Evolutionary conservation across 176 grass and related monocot genomes (phyloP).

Genomic region (Bothriochloa decipiens): DNA sequence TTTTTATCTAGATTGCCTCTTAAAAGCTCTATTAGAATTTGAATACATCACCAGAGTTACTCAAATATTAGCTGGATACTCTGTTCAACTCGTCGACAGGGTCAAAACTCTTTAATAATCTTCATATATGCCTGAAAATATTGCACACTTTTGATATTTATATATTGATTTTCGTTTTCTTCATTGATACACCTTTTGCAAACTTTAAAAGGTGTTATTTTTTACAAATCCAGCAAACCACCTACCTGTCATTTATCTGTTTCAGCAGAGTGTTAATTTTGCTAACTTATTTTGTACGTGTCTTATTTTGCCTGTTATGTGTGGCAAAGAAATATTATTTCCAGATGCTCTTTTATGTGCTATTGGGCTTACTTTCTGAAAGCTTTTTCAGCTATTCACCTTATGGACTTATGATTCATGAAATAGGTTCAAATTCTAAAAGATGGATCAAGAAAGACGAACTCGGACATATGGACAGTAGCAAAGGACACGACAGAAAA

Average conservation of each 20-base stretch:
- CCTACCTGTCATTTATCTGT: neutral
- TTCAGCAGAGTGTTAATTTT: neutral
- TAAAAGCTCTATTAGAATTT: neutral
- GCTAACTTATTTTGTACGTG: neutral
- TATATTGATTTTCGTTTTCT: neutral
- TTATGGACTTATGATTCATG: conserved; percentile 17
- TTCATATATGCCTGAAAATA: neutral
- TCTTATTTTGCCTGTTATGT: neutral
- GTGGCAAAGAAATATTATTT: neutral
- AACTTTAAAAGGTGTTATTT: neutral
- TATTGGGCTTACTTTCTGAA: conserved; percentile 27
- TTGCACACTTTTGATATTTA: neutral
- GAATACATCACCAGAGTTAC: neutral
- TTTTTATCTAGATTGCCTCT: conserved; percentile 1
- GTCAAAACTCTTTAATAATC: neutral
- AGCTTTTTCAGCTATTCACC: neutral
- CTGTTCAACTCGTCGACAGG: neutral
- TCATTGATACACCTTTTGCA: neutral
- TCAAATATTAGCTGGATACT: neutral
- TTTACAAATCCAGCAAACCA: neutral
- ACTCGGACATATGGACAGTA: conserved; percentile 49
- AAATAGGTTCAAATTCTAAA: conserved; percentile 40
- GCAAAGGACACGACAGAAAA: conserved; percentile 37
- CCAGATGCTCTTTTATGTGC: neutral
- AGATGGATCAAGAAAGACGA: conserved; percentile 52